Base-by-base conservation (phyloP, 345 rosid species). In the Durio zibethinus region DNA sequence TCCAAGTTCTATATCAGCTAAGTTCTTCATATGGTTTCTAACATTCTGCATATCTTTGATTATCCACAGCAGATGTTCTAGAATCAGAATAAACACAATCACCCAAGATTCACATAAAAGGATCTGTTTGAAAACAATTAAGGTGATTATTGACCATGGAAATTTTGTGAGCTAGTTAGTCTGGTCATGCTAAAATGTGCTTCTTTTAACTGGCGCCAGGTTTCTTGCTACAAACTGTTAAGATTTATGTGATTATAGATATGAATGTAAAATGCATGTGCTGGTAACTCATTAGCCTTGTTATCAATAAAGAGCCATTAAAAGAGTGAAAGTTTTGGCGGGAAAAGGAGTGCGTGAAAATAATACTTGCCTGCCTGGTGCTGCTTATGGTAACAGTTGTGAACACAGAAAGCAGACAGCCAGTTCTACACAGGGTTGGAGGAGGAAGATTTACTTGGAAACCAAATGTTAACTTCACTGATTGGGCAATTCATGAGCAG, bases 371-470 rank as follows among this genome's bases (percentile, higher is more conserved):
- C 36, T 57, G 43, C 54, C 29, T 72, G 33, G 7, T 73, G 35
- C 45, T 53, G 45, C n/a, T 56, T 52, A 67, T 66, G 74, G 21
- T 33, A 14, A 42, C 74, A n/a, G 14, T 48, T 20, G 0, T 7
- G n/a, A 6, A 7, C 67, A 48, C 75, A 25, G 77, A 75, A 31
- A 53, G 77, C 74, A 79, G 84, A 56, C 9, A 84, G 10, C 84
- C 92, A 35, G 84, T 79, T 76, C 87, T 85, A 16, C 93, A 87
- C 53, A 82, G 89, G 83, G 92, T 90, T 16, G 94, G 94, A 48
- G 90, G 92, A 1, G 92, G 90, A 50, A 73, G 38, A 57, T 68
- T 71, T 75, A 81, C 81, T 3, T 89, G 94, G 94, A 79, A 75
- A 25, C 83, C 92, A 7, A 74, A 72, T 5, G 29, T 72, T 52